Evolutionary conservation across 1,284 basidiomycete species (phyloP).

Genomic region (Boletus holoroseus): DNA sequence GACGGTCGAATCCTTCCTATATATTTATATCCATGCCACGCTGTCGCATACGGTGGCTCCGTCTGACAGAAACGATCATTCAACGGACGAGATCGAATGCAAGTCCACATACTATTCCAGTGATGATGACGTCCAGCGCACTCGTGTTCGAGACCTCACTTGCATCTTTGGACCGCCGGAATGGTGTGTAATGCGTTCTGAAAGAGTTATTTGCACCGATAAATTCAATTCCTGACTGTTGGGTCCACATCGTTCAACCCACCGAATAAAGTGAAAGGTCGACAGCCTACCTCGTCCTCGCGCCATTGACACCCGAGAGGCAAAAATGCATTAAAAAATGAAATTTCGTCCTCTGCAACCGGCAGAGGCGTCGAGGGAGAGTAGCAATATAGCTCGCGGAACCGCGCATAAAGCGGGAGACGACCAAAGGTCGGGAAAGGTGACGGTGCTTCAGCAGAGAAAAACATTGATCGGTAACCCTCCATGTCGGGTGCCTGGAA

Average conservation of each 20-base stretch:
- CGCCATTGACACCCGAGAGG: conserved; percentile 35
- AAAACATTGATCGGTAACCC: conserved; percentile 36
- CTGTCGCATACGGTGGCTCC: conserved; percentile 40
- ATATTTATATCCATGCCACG: conserved; percentile 43
- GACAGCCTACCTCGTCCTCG: conserved; percentile 34
- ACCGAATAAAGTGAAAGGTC: background rate
- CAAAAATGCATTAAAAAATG: conserved; percentile 42
- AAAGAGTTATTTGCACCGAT: conserved; percentile 35
- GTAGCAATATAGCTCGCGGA: conserved; percentile 43
- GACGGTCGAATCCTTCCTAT: conserved; percentile 31
- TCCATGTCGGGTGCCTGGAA: conserved; percentile 35
- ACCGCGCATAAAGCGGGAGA: conserved; percentile 41
- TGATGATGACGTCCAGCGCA: conserved; percentile 44
- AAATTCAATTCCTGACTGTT: conserved; percentile 42
- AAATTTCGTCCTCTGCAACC: conserved; percentile 19
- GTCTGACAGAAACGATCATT: conserved; percentile 35
- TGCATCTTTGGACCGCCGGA: conserved; percentile 8
- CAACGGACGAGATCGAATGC: background rate
- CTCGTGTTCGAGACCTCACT: conserved; percentile 13
- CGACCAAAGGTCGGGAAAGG: conserved; percentile 34
- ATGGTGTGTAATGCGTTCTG: conserved; percentile 33
- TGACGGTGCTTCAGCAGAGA: conserved; percentile 30
- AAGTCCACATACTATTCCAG: conserved; percentile 41
- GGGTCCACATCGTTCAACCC: conserved; percentile 4
- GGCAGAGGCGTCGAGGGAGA: conserved; percentile 30